A percentile compares a stretch with the other conserved stretches of the same genome.
phyloP scores from a whole-genome alignment of 1,284 basidiomycete genomes.

The Naganishia sp. region DNA sequence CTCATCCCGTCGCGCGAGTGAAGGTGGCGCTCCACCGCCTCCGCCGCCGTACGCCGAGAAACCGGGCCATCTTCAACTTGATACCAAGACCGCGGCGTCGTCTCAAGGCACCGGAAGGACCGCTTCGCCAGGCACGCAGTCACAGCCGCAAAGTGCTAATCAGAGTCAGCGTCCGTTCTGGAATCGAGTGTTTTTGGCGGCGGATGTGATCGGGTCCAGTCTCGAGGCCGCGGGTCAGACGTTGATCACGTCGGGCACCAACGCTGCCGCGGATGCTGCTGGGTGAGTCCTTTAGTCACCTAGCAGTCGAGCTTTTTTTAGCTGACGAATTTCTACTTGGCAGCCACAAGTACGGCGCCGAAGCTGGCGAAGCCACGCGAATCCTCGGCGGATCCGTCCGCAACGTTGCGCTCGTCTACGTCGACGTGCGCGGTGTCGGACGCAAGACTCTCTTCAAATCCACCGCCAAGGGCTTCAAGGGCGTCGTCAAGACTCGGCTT shows the following conservation, averaged over 20 bases:
- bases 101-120: not conserved
- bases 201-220: constrained; percentile 70
- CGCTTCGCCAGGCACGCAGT: not conserved
- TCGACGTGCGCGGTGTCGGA: constrained; percentile 71
- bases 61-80: not conserved
- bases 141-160: constrained; percentile 6
- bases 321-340: not conserved
- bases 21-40: not conserved
- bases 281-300: constrained; percentile 57
- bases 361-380: constrained; percentile 63
- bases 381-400: constrained; percentile 64
- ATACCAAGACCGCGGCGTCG: not conserved
- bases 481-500: constrained; percentile 39
- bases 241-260: constrained; percentile 63
- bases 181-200: constrained; percentile 63
- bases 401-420: constrained; percentile 73
- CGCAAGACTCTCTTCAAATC: constrained; percentile 65
- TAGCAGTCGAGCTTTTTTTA: not conserved
- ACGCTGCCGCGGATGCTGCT: constrained; percentile 62
- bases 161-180: constrained; percentile 42
- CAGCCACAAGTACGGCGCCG: constrained; percentile 62
- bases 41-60: constrained; percentile 22
- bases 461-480: constrained; percentile 52
- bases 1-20: not conserved
- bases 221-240: constrained; percentile 66